Percentiles rank a stretch among this genome's conserved stretches.
phyloP scores from a whole-genome alignment of 1,284 basidiomycete genomes.

The Apiotrichum sp. region DNA sequence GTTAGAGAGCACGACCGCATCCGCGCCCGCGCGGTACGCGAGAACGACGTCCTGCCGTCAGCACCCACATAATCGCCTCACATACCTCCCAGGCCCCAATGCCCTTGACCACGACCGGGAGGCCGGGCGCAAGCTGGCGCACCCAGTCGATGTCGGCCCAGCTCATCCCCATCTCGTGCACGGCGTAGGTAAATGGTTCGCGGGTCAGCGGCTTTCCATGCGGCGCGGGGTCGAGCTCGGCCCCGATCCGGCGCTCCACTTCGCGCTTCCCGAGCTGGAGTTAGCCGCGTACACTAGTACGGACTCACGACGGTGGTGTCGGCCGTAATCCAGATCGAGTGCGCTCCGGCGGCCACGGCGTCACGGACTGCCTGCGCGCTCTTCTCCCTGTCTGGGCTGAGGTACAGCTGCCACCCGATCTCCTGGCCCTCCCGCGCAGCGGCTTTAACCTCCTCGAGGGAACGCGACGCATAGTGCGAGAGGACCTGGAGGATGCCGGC shows the following conservation, averaged over 20 bases:
- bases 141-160: slow-evolving; percentile 51
- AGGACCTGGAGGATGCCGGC: slow-evolving; percentile 46
- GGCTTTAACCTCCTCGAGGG: slow-evolving; percentile 48
- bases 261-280: slow-evolving; percentile 21
- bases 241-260: slow-evolving; percentile 12
- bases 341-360: slow-evolving; percentile 40
- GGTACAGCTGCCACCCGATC: slow-evolving; percentile 38
- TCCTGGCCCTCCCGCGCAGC: slow-evolving; percentile 30
- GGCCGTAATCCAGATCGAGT: slow-evolving; percentile 49
- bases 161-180: slow-evolving; percentile 9
- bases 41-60: slow-evolving; percentile 41
- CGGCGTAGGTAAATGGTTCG: background rate
- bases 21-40: slow-evolving; percentile 45
- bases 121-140: slow-evolving; percentile 38
- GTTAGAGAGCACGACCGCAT: slow-evolving; percentile 48
- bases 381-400: slow-evolving; percentile 31
- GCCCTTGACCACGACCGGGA: slow-evolving; percentile 50
- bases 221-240: slow-evolving; percentile 14
- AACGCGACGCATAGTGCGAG: slow-evolving; percentile 46
- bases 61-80: background rate
- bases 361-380: slow-evolving; percentile 44
- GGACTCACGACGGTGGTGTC: slow-evolving; percentile 44
- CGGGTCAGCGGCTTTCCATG: slow-evolving; percentile 12
- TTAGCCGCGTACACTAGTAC: slow-evolving; percentile 20
- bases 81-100: slow-evolving; percentile 46